A percentile compares a stretch with the other conserved stretches of the same genome.
Conservation (phyloP, 2,329 filamentous ascomycete species). For the Periconia macrospinosa region DNA sequence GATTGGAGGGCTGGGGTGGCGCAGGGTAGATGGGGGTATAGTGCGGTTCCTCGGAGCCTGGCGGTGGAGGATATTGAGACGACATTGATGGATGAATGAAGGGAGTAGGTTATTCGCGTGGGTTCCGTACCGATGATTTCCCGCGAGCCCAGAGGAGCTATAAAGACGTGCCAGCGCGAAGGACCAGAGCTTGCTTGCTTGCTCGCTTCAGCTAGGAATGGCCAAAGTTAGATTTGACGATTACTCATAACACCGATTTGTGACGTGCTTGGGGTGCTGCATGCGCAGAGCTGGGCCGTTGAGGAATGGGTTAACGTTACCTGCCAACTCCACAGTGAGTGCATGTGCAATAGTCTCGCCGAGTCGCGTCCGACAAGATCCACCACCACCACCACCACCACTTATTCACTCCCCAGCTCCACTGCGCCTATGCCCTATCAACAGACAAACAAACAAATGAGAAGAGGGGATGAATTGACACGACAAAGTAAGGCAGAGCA, state of each 20-base stretch:
- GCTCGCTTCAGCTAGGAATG: not conserved
- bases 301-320: not conserved
- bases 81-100: conserved; percentile 8
- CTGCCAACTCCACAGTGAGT: not conserved
- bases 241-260: not conserved
- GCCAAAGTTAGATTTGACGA: not conserved
- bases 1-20: not conserved
- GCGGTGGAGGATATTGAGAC: conserved; percentile 28
- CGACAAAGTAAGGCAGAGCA: no score
- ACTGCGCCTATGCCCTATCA: not conserved
- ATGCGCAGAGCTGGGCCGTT: not conserved
- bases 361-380: not conserved
- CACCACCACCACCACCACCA: not conserved
- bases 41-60: conserved; percentile 30
- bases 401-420: not conserved
- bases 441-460: no score
- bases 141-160: conserved; percentile 11
- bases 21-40: conserved; percentile 39
- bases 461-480: no score
- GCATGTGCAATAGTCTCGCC: not conserved
- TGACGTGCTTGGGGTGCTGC: not conserved
- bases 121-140: conserved; percentile 17
- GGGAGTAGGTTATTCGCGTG: not conserved
- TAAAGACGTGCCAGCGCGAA: not conserved
- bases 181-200: not conserved